Conservation (phyloP, 2,329 filamentous ascomycete species). For the Tympanopsis confertula region DNA sequence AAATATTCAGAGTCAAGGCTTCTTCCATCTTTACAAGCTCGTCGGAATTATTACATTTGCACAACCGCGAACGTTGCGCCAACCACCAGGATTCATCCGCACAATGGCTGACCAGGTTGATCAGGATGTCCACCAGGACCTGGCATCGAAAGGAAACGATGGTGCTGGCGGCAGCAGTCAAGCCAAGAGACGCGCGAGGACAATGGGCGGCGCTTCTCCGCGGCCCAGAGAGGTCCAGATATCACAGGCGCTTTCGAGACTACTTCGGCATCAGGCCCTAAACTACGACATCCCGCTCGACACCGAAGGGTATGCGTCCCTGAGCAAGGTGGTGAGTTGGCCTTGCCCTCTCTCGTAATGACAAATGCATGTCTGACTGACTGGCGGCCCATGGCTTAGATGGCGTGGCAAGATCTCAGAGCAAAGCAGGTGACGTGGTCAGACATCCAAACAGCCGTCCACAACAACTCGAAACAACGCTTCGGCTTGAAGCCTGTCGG, state of each 20-base stretch:
- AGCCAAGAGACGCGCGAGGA: too few species aligned
- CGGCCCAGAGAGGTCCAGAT: constrained; percentile 25
- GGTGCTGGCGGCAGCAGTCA: too few species aligned
- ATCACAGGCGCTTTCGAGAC: constrained; percentile 39
- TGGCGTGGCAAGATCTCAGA: constrained; percentile 34
- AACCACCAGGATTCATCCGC: too few species aligned
- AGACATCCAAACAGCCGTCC: constrained; percentile 62
- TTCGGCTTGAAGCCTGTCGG: constrained; percentile 59
- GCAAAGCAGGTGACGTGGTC: constrained; percentile 62
- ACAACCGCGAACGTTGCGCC: too few species aligned
- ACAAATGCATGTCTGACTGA: constrained; percentile 2
- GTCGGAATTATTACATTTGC: too few species aligned
- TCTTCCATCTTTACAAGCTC: too few species aligned
- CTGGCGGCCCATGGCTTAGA: constrained; percentile 6
- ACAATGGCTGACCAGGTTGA: too few species aligned
- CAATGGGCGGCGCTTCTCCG: background rate
- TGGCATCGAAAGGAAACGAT: too few species aligned
- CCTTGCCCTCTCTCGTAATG: constrained; percentile 3
- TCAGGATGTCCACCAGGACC: too few species aligned
- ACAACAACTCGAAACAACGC: constrained; percentile 77
- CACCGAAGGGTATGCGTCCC: constrained; percentile 42
- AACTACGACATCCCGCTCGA: constrained; percentile 46
- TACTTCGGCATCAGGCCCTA: constrained; percentile 43
- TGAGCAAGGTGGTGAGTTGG: constrained; percentile 45
- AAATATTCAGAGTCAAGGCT: too few species aligned